phyloP scores from a whole-genome alignment of 768 basidiomycete genomes.

The Lactifluus pinguis region DNA sequence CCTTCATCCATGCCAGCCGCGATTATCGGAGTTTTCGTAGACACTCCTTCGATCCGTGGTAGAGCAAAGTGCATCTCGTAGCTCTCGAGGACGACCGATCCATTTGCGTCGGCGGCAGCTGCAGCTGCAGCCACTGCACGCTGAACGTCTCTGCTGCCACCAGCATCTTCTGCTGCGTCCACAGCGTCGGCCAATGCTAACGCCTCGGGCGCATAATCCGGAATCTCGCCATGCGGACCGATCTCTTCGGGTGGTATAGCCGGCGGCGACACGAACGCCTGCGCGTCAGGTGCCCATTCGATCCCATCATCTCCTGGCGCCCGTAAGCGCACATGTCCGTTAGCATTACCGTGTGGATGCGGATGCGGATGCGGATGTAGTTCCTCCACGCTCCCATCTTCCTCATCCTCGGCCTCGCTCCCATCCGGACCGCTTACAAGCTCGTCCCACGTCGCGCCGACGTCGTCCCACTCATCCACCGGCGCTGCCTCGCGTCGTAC shows the following conservation, averaged over 20 bases:
- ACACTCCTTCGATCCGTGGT: neutral
- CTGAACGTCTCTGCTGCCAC: slow-evolving; percentile 10
- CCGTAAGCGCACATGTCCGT: neutral
- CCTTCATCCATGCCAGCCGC: no score
- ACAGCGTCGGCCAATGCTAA: slow-evolving; percentile 4
- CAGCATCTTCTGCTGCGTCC: neutral
- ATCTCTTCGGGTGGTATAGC: slow-evolving; percentile 27
- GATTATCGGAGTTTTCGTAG: neutral
- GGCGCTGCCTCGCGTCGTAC: slow-evolving; percentile 36
- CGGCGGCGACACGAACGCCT: slow-evolving; percentile 21
- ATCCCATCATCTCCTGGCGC: slow-evolving; percentile 31
- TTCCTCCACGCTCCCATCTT: slow-evolving; percentile 5
- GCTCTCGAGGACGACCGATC: neutral
- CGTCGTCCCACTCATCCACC: slow-evolving; percentile 38
- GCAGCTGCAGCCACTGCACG: neutral
- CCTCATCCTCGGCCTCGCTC: slow-evolving; percentile 16
- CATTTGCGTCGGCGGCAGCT: neutral
- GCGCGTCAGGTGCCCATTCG: slow-evolving; percentile 45
- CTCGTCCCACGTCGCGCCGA: slow-evolving; percentile 46
- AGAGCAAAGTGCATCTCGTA: slow-evolving; percentile 3
- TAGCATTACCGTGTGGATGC: neutral
- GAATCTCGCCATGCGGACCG: slow-evolving; percentile 37
- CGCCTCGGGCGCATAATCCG: slow-evolving; percentile 25
- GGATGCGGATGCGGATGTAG: neutral
- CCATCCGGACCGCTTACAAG: slow-evolving; percentile 22